Conservation (phyloP, 345 rosid genomes). For the Mangifera indica region DNA sequence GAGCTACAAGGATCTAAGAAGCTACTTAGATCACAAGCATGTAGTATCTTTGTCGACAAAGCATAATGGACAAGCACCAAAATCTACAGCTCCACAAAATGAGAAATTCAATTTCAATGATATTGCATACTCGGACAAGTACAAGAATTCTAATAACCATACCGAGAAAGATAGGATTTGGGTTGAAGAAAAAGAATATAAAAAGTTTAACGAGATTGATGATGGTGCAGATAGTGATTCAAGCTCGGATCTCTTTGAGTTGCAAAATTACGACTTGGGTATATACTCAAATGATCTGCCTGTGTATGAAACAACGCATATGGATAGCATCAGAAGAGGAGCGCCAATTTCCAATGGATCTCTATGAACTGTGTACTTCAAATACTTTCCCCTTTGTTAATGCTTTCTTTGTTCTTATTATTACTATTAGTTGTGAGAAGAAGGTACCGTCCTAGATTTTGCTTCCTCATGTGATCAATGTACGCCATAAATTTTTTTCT, state of each 20-base stretch:
- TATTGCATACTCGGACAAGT: constrained; percentile 19
- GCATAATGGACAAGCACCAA: constrained; percentile 20
- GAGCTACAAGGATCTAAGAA: constrained; percentile 50
- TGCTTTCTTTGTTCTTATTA: constrained; percentile 15
- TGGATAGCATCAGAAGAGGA: constrained; percentile 69
- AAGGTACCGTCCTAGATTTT: constrained; percentile 21
- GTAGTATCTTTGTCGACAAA: constrained; percentile 25
- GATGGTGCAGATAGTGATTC: constrained; percentile 86
- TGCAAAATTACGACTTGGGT: constrained; percentile 72
- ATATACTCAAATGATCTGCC: constrained; percentile 68
- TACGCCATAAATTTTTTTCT: too few relatives aligned
- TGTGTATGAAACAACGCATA: constrained; percentile 82
- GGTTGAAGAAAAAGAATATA: constrained; percentile 36
- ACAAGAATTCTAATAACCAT: constrained; percentile 11
- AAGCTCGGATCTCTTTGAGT: constrained; percentile 92
- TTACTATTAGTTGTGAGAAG: constrained; percentile 11
- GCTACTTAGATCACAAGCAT: constrained; percentile 55
- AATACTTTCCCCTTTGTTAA: constrained; percentile 8
- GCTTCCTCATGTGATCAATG: too few relatives aligned
- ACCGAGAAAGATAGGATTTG: constrained; percentile 31
- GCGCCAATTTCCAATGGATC: constrained; percentile 53
- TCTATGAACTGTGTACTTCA: constrained; percentile 22
- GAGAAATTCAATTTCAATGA: constrained; percentile 33
- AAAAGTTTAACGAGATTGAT: constrained; percentile 41
- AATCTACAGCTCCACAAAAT: constrained; percentile 12